Base-by-base conservation (phyloP, 2,329 filamentous ascomycete species). In the Exserohilum rostratum region DNA sequence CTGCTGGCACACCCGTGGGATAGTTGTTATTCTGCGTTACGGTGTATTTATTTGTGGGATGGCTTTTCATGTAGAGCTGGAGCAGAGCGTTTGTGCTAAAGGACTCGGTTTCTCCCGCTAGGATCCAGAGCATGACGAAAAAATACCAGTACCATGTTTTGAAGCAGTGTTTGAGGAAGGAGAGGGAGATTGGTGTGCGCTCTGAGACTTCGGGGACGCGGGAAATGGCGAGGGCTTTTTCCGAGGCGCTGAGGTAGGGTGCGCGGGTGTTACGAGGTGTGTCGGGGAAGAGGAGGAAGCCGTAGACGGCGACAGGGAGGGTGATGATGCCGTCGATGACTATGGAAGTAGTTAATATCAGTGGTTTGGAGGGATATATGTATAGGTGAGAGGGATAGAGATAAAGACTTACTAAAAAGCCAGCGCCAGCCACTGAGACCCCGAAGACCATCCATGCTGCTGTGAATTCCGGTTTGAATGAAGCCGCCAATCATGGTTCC, bases 41-140 rank as follows among this genome's bases (percentile, higher is more conserved):
- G 3, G 76, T 75, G 58, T 83, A 83, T 15, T 72, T 72, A 1
- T 72, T 76, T 0, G 72, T 78, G 0, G 78, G 77, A 48, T 81
- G 76, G 0, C 75, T 66, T 53, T 80, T 79, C 77, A 83, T 78
- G 58, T 82, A 84, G 1, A 85, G 61, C 0, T 78, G 74, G 0
- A 84, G 64, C 2, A 90, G 77, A 0, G 84, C 78, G 70, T 91
- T 90, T 17, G 83, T 81, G 47, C 83, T 85, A 70, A 90, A 90
- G 0, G 86, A 88, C 69, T 91, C 88, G 0, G 86, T 87, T 67
- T 90, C 87, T 27, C 87, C 87, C 0, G 87, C 87, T 35, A 91
- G 85, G 59, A 88, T 82, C 87, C 87, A 90, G 0, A 90, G 81
- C 4, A 84, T 66, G 2, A 85, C 81, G 61, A 90, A 89, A 1